phyloP scores from a whole-genome alignment of 2,329 filamentous ascomycete species.

The Monilinia fructicola region DNA sequence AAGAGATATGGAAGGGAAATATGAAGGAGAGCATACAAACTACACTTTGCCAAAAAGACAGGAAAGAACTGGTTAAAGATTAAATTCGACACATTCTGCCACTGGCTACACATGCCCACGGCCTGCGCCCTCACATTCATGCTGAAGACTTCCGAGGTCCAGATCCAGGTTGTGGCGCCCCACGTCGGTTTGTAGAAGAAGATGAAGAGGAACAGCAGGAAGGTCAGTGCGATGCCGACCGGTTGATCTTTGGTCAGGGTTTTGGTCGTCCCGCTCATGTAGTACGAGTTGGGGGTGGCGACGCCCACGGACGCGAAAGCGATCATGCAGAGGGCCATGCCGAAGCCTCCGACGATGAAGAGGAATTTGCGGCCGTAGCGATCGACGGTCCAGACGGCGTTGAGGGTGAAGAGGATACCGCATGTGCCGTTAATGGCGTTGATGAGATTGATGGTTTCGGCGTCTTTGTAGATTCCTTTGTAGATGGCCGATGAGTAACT shows the following conservation, averaged over 20 bases:
- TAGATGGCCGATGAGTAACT: conserved; percentile 73
- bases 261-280: conserved; percentile 39
- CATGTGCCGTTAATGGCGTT: conserved; percentile 74
- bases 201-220: conserved; percentile 66
- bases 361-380: conserved; percentile 69
- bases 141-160: conserved; percentile 67
- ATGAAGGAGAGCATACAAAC: conserved; percentile 38
- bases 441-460: conserved; percentile 65
- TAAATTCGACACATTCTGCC: conserved; percentile 63
- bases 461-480: conserved; percentile 63
- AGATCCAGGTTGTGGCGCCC: conserved; percentile 71
- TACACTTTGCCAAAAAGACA: conserved; percentile 59
- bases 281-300: conserved; percentile 49
- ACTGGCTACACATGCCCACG: conserved; percentile 63
- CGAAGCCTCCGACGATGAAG: conserved; percentile 65
- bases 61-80: conserved; percentile 72
- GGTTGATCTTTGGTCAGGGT: conserved; percentile 55
- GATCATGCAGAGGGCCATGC: conserved; percentile 71
- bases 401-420: conserved; percentile 70
- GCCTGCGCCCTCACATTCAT: conserved; percentile 72
- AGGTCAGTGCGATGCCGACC: conserved; percentile 67
- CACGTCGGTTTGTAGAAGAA: conserved; percentile 70
- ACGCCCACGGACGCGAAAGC: conserved; percentile 59
- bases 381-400: conserved; percentile 72
- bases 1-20: neutral